A percentile compares a stretch with the other conserved stretches of the same genome.
Evolutionary conservation across 1,284 basidiomycete species (phyloP).

Genomic region (Bondarzewia mesenterica): DNA sequence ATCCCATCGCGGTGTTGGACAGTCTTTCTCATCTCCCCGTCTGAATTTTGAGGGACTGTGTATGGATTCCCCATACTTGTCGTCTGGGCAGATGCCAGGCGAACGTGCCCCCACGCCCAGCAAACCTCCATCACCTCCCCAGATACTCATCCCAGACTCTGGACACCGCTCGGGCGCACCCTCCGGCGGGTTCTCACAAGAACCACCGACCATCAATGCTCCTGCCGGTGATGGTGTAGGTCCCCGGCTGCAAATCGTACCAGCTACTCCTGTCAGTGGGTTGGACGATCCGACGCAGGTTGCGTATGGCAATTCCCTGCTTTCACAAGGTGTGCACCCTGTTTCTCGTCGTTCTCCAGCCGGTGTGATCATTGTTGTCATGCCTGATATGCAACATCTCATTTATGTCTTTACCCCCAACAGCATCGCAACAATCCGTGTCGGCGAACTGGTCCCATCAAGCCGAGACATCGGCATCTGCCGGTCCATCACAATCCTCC

Average conservation of each 20-base stretch:
- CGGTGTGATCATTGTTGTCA: neutral
- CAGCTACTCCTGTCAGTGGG: constrained; percentile 70
- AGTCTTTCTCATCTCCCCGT: constrained; percentile 35
- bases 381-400: neutral
- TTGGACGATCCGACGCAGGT: constrained; percentile 40
- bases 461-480: constrained; percentile 12
- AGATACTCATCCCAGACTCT: constrained; percentile 54
- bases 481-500: constrained; percentile 10
- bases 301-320: constrained; percentile 40
- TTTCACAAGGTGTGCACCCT: constrained; percentile 41
- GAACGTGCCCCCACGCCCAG: constrained; percentile 35
- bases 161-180: constrained; percentile 20
- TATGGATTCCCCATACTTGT: constrained; percentile 58
- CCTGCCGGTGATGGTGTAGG: constrained; percentile 55
- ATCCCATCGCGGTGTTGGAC: constrained; percentile 34
- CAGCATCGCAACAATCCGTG: constrained; percentile 14
- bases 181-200: constrained; percentile 13
- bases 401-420: constrained; percentile 3
- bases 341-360: neutral
- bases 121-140: constrained; percentile 63
- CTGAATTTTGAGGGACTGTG: constrained; percentile 51
- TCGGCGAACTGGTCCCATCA: constrained; percentile 16
- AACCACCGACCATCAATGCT: constrained; percentile 55
- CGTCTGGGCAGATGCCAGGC: constrained; percentile 36
- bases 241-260: constrained; percentile 66